Percentiles rank a stretch among this genome's conserved stretches.
Conservation (phyloP, 2,329 filamentous ascomycete species). For the Colletotrichum costaricense region DNA sequence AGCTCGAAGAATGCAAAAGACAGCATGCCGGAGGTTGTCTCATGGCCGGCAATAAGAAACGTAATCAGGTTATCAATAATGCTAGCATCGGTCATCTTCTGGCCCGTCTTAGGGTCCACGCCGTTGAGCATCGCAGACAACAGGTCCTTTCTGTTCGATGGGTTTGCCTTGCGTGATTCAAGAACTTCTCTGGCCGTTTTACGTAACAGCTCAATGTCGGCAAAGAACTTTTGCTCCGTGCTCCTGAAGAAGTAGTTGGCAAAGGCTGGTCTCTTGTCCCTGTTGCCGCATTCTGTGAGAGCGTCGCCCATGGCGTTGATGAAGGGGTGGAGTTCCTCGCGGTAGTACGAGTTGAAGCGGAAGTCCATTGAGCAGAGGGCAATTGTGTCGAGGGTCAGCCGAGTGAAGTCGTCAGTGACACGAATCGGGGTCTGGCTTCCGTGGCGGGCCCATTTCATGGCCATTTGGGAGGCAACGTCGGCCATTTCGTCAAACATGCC, state of each 20-base stretch:
- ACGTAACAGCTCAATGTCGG: constrained; percentile 63
- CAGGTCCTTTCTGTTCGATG: constrained; percentile 66
- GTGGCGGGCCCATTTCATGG: constrained; percentile 65
- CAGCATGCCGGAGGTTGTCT: constrained; percentile 76
- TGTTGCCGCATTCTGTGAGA: constrained; percentile 64
- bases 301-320: constrained; percentile 71
- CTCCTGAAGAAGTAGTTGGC: constrained; percentile 57
- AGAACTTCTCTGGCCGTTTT: constrained; percentile 69
- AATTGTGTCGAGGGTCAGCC: constrained; percentile 71
- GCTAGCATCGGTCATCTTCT: constrained; percentile 66
- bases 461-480: constrained; percentile 63
- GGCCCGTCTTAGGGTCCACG: constrained; percentile 71
- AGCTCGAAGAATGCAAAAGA: constrained; percentile 75
- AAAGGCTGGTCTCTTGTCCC: constrained; percentile 58
- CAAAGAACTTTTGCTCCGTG: constrained; percentile 56
- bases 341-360: constrained; percentile 73
- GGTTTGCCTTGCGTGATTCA: constrained; percentile 65
- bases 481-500: constrained; percentile 66
- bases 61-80: constrained; percentile 77
- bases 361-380: constrained; percentile 69
- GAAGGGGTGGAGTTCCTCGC: constrained; percentile 46
- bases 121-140: constrained; percentile 75
- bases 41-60: constrained; percentile 76
- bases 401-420: constrained; percentile 69
- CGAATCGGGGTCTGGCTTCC: constrained; percentile 57